A percentile compares a stretch with the other conserved stretches of the same genome.
phyloP scores from a whole-genome alignment of 352 stramenopile genomes.

The Phytophthora rubi region DNA sequence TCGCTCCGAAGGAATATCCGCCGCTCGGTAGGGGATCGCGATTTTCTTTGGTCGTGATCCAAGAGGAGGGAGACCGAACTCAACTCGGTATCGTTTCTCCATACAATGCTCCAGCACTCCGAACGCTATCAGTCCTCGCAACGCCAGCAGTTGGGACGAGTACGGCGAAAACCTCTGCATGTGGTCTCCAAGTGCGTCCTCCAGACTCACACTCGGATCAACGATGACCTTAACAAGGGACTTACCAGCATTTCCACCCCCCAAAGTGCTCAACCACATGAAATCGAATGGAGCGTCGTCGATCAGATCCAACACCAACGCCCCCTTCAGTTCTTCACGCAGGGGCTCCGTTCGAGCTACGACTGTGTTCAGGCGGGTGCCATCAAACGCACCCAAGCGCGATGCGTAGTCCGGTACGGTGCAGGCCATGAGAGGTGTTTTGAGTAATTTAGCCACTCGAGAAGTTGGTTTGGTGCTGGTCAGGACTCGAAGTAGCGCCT shows the following conservation, averaged over 20 bases:
- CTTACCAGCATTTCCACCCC: constrained; percentile 33
- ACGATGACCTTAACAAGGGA: constrained; percentile 44
- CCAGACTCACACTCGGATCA: constrained; percentile 39
- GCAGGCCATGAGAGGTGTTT: constrained; percentile 41
- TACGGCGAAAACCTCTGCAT: constrained; percentile 21
- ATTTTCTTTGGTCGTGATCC: constrained; percentile 50
- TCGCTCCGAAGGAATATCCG: constrained; percentile 80
- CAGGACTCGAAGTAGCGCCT: constrained; percentile 46
- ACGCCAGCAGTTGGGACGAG: constrained; percentile 51
- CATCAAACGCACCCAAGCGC: constrained; percentile 50
- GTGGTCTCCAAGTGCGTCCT: constrained; percentile 27
- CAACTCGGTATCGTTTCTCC: constrained; percentile 86
- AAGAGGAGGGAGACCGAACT: constrained; percentile 71
- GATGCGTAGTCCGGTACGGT: constrained; percentile 26
- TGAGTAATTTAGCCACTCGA: constrained; percentile 44
- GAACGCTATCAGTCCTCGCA: constrained; percentile 80
- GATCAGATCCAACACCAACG: constrained; percentile 68
- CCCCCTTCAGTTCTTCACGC: constrained; percentile 40
- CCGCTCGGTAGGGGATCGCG: constrained; percentile 58
- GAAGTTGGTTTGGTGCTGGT: background rate
- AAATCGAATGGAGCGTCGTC: constrained; percentile 64
- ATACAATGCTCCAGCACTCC: constrained; percentile 83
- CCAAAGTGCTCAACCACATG: constrained; percentile 59
- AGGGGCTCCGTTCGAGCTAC: constrained; percentile 16
- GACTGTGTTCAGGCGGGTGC: constrained; percentile 45